A percentile compares a stretch with the other conserved stretches of the same genome.
phyloP scores from a whole-genome alignment of 345 rosid species.

The Corchorus olitorius region DNA sequence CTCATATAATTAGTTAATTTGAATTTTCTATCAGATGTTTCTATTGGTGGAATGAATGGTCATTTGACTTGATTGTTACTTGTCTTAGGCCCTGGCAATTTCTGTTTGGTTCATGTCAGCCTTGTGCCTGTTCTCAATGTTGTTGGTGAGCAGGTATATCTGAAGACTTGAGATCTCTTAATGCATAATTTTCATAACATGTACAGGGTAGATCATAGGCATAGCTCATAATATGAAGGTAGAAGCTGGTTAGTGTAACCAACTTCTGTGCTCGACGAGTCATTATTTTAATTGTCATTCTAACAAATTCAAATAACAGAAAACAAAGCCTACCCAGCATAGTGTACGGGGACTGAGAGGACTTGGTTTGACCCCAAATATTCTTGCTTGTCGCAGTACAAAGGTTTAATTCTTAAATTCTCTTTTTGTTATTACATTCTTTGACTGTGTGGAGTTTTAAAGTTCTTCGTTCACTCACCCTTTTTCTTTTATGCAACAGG shows the following conservation, averaged over 20 bases:
- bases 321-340: constrained; percentile 99
- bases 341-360: constrained; percentile 92
- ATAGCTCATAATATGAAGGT: background rate
- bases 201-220: background rate
- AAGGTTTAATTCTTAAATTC: constrained; percentile 46
- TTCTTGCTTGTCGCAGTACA: constrained; percentile 95
- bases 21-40: background rate
- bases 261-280: background rate
- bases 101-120: constrained; percentile 97
- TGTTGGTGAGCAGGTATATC: constrained; percentile 90
- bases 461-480: constrained; percentile 24
- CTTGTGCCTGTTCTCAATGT: constrained; percentile 96
- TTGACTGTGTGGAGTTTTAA: constrained; percentile 4
- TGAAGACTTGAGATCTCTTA: background rate
- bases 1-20: background rate
- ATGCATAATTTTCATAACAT: background rate
- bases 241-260: background rate
- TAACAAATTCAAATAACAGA: constrained; percentile 42
- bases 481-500: constrained; percentile 41
- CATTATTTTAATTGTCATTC: background rate
- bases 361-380: constrained; percentile 84
- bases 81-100: constrained; percentile 77
- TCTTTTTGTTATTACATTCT: background rate
- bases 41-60: background rate
- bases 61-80: constrained; percentile 12